Evolutionary conservation across 1,139 yeast genomes (phyloP), one percentile per base, ranked within the genome.

Genomic region (Magnusiomyces tetraspermus): DNA sequence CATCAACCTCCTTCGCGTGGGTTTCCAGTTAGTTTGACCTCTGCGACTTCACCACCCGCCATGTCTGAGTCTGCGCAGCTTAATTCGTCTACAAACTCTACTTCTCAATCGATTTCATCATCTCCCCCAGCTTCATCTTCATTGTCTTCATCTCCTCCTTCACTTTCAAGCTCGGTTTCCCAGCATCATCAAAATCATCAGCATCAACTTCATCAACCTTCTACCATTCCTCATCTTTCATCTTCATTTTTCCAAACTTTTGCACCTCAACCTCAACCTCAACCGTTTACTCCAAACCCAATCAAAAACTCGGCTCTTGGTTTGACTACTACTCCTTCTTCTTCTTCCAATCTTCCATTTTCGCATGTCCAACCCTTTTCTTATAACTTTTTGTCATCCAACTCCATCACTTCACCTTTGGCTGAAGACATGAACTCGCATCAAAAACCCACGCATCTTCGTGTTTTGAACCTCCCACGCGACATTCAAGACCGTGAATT

Each of bases 401-500:
- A 33, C 47, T n/a, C 53, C 17, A 42, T 53, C 24, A 48, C 50
- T 2, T 50, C 51, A 19, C 41, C 53, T 22, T 42, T 45, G 2
- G 46, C 40, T 42, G 23, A 38, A 46, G 36, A 40, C 40, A 5
- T 21, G 44, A 23, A 22, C 42, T 26, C 50, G 45, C 38, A 37
- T 21, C 24, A 51, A 13, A 49, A 31, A 26, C 45, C 28, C 41
- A 41, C 50, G 8, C 49, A 50, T 28, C 63, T 78, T 49, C 75
- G 71, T 54, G 66, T 83, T 44, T 73, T 73, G 55, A 83, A 84
- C 62, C 67, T 88, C 23, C 97, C 97, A 1, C 65, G 73, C 10
- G 95, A 89, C 65, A 71, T 89, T 46, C 70, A 90, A 2, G 66
- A 76, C 33, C 79, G 96, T 63, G 97, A 90, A 67, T 84, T 92